Evolutionary conservation across 1,284 basidiomycete species (phyloP).

Genomic region (Pseudozyma sp.): DNA sequence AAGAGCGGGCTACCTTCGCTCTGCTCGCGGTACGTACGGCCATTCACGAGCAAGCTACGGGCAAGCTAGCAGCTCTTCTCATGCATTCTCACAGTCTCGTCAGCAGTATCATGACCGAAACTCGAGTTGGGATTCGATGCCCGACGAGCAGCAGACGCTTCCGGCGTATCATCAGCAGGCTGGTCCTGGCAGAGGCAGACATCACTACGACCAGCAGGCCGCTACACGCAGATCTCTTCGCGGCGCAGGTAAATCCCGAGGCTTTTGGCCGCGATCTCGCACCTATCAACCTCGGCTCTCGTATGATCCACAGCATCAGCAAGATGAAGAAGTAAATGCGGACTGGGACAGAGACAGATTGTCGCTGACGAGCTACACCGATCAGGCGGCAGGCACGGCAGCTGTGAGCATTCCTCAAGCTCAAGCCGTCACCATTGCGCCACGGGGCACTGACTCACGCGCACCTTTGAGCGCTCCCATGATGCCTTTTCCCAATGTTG

Average conservation of each 20-base stretch:
- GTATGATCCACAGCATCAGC: background rate
- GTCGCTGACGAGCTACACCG: background rate
- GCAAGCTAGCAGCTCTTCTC: background rate
- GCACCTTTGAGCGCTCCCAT: background rate
- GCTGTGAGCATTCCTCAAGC: background rate
- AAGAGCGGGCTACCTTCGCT: background rate
- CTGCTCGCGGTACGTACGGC: background rate
- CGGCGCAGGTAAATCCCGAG: background rate
- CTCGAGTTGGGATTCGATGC: background rate
- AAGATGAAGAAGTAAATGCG: background rate
- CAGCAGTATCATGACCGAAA: background rate
- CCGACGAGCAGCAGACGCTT: background rate
- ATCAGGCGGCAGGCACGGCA: background rate
- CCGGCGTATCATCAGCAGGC: background rate
- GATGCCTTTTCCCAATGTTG: no score
- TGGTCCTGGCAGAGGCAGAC: constrained; percentile 1
- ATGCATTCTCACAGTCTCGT: background rate
- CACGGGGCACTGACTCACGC: no score
- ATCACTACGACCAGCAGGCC: background rate
- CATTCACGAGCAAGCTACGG: background rate
- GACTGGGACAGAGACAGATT: background rate
- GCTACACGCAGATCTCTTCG: background rate
- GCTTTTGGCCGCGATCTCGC: constrained; percentile 1
- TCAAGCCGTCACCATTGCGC: background rate
- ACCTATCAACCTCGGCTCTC: background rate